Evolutionary conservation across 2,329 filamentous ascomycete species (phyloP), one percentile per base, ranked within the genome.

Genomic region (Paraphoma sp.): DNA sequence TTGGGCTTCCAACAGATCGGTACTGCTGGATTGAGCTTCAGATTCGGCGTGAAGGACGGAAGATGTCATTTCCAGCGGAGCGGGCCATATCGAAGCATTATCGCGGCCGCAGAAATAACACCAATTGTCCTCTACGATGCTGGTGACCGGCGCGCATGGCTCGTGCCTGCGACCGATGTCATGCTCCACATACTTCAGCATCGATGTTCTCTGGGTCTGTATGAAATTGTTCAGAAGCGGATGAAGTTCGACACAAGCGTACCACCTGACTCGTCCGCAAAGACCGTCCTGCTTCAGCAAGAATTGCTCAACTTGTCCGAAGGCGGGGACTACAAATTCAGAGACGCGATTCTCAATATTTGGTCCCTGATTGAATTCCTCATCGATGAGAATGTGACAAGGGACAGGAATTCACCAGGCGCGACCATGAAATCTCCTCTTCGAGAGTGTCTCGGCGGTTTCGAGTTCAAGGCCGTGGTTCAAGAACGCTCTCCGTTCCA

Each of bases 101-200:
- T 62, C 11, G 44, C 51, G 10, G 45, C 45, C 18, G 61, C 63
- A 10, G 59, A 60, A 17, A 59, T 56, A 14, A 57, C 57, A 8
- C 51, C 49, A 0, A 43, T 64, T 17, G 49, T 57, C 6, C 51
- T 66, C 3, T 64, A 62, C 33, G 59, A 62, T 31, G 60, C 57
- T 12, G 54, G 33, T 9, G 59, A 62, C 17, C 7, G 45, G 38
- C 51, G 59, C 14, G 56, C 52, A 6, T 66, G 63, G 61, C 61
- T 66, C 36, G 56, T 64, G 6, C 55, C 59, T 6, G 61, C 61
- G 3, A 52, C 61, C 3, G 48, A 53, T 11, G 61, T 64, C 16
- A 54, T 66, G 38, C 61, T 66, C 40, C 63, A 66, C 31, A 64
- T 66, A 16, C 45, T 44, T 16, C 63, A 64, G 45, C 59, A 62